A percentile compares a stretch with the other conserved stretches of the same genome.
These are phyloP conservation scores for Capniomyces stellatus DNA, from an alignment of 371 early-diverging fungal species.

Conservation along the genomic window DNA sequence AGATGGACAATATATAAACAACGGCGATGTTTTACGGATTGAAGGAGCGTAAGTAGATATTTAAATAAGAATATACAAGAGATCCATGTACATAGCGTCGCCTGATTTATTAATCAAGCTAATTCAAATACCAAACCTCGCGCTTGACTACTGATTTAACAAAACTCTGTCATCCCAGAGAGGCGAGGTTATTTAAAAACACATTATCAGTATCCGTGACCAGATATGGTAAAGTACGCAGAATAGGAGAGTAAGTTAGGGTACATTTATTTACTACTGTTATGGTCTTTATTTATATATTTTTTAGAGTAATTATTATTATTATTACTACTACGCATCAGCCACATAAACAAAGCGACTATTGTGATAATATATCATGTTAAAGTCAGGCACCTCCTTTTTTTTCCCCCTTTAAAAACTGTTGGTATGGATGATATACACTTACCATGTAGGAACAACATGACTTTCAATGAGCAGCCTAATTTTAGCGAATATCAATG, in stretches of 20 bases:
- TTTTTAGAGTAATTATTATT: too few relatives aligned
- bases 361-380: too few relatives aligned
- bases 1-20: conserved; percentile 23
- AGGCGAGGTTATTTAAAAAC: conserved; percentile 24
- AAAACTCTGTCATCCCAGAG: neutral
- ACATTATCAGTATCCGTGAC: conserved; percentile 17
- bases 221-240: conserved; percentile 18
- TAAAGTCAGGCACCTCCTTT: too few relatives aligned
- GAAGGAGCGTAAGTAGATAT: conserved; percentile 30
- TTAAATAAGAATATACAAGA: too few relatives aligned
- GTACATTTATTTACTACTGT: too few relatives aligned
- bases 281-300: too few relatives aligned
- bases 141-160: neutral
- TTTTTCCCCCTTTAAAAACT: too few relatives aligned
- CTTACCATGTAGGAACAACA: conserved; percentile 8
- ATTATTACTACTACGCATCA: too few relatives aligned
- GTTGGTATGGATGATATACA: neutral
- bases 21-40: conserved; percentile 35
- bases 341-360: too few relatives aligned
- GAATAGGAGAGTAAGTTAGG: conserved; percentile 21
- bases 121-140: neutral
- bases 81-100: neutral
- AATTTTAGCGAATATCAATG: conserved; percentile 20
- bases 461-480: conserved; percentile 18
- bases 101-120: neutral